Evolutionary conservation across 2,329 filamentous ascomycete species (phyloP).

Genomic region (Neodidymelliopsis sp.): DNA sequence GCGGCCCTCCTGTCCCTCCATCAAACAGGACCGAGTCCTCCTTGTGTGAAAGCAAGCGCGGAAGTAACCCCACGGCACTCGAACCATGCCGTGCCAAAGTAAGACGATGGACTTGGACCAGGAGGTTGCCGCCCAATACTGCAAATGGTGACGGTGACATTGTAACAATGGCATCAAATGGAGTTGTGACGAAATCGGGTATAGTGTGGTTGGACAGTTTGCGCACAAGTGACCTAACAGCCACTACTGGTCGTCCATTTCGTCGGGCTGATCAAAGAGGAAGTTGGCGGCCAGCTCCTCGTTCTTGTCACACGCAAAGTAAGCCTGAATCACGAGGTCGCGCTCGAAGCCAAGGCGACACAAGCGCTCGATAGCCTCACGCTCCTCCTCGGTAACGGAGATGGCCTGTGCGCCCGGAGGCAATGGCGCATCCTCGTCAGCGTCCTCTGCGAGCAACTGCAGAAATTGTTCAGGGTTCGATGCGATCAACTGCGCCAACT

Average conservation of each 20-base stretch:
- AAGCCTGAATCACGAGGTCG: slow-evolving; percentile 94
- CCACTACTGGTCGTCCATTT: slow-evolving; percentile 66
- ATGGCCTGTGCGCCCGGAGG: slow-evolving; percentile 91
- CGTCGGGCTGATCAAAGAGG: slow-evolving; percentile 94
- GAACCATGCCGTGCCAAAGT: slow-evolving; percentile 11
- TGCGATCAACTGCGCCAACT: slow-evolving; percentile 90
- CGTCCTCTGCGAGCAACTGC: slow-evolving; percentile 85
- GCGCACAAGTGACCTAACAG: slow-evolving; percentile 21
- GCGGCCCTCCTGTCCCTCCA: slow-evolving; percentile 3
- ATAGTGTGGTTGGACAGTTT: slow-evolving; percentile 33
- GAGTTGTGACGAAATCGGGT: slow-evolving; percentile 26
- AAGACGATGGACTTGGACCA: slow-evolving; percentile 19
- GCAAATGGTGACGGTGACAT: slow-evolving; percentile 27
- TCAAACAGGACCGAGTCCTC: not conserved
- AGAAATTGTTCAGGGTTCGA: slow-evolving; percentile 94
- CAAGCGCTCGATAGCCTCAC: slow-evolving; percentile 94
- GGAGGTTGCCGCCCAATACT: slow-evolving; percentile 26
- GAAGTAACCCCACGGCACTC: not conserved
- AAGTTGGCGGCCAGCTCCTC: slow-evolving; percentile 98
- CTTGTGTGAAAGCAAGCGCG: slow-evolving; percentile 1
- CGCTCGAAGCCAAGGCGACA: slow-evolving; percentile 92
- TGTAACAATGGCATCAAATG: slow-evolving; percentile 33
- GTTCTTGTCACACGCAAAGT: slow-evolving; percentile 99
- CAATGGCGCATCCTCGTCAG: slow-evolving; percentile 81
- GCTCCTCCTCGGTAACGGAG: slow-evolving; percentile 92